Conservation (phyloP, 2,329 filamentous ascomycete genomes). For the Microsporum ferrugineum region DNA sequence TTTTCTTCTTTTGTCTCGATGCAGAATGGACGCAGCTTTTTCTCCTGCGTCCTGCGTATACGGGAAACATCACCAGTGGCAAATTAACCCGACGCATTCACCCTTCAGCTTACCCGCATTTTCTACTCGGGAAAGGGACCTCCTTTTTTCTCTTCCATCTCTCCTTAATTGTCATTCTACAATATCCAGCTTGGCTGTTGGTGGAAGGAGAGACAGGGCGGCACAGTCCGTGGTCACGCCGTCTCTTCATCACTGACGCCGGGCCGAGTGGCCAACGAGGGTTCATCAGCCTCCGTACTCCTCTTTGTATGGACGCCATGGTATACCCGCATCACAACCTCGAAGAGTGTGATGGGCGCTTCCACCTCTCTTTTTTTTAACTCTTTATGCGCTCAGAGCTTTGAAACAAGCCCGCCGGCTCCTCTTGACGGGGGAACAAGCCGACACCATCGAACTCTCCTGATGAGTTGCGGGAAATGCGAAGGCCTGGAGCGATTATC, state of each 20-base stretch:
- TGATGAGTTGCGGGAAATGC: neutral
- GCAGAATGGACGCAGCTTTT: neutral
- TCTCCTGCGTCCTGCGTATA: neutral
- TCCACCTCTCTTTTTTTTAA: neutral
- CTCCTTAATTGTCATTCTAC: neutral
- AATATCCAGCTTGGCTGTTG: neutral
- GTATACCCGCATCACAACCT: neutral
- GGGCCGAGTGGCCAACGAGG: neutral
- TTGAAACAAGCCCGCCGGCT: constrained; percentile 3
- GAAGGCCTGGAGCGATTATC: neutral
- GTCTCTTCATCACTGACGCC: neutral
- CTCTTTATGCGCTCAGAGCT: constrained; percentile 1
- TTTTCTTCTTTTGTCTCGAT: neutral
- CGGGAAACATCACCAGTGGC: neutral
- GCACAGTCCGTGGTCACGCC: constrained; percentile 2
- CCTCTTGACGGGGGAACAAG: neutral
- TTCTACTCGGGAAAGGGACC: neutral
- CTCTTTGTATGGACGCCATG: neutral
- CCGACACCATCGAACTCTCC: neutral
- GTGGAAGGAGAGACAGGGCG: neutral
- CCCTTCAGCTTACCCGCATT: neutral
- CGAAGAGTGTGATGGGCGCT: neutral
- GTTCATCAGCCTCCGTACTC: neutral
- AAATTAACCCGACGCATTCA: neutral
- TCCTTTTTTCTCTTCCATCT: neutral